Evolutionary conservation across 495 filamentous ascomycete species (phyloP).

Genomic region (Annulohypoxylon bovei): DNA sequence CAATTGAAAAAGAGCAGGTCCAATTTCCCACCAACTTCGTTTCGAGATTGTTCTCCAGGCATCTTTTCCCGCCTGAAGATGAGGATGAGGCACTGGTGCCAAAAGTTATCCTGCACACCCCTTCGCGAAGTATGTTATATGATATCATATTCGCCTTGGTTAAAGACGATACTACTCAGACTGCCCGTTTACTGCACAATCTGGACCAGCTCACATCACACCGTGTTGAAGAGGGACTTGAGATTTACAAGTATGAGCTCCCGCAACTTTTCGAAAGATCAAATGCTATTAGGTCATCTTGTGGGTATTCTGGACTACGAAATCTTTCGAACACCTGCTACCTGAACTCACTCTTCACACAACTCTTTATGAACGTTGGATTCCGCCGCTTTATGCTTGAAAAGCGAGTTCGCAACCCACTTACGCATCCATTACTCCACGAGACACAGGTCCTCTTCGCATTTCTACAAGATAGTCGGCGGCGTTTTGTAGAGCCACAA

Average conservation of each 20-base stretch:
- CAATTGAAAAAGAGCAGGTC: conserved; percentile 11
- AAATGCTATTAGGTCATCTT: conserved; percentile 74
- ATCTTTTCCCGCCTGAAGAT: conserved; percentile 73
- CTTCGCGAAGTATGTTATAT: conserved; percentile 72
- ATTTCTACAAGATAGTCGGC: conserved; percentile 83
- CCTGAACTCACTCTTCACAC: conserved; percentile 92
- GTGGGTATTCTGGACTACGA: conserved; percentile 82
- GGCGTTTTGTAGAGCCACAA: conserved; percentile 75
- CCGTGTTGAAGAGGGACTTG: conserved; percentile 45
- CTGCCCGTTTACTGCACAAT: conserved; percentile 60
- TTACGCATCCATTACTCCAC: conserved; percentile 73
- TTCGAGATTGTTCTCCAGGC: conserved; percentile 69
- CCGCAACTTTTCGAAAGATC: conserved; percentile 69
- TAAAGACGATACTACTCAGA: conserved; percentile 62
- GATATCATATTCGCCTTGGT: conserved; percentile 68
- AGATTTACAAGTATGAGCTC: conserved; percentile 63
- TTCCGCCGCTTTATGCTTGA: conserved; percentile 88
- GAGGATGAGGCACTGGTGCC: conserved; percentile 36
- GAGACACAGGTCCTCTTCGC: conserved; percentile 85
- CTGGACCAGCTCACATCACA: conserved; percentile 64
- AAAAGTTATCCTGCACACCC: conserved; percentile 58
- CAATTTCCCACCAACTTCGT: conserved; percentile 53
- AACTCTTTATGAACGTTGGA: conserved; percentile 94
- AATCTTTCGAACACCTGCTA: conserved; percentile 99
- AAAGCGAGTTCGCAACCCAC: conserved; percentile 59